Conservation (phyloP, 2,329 filamentous ascomycete species). For the Corinectria fuckeliana region DNA sequence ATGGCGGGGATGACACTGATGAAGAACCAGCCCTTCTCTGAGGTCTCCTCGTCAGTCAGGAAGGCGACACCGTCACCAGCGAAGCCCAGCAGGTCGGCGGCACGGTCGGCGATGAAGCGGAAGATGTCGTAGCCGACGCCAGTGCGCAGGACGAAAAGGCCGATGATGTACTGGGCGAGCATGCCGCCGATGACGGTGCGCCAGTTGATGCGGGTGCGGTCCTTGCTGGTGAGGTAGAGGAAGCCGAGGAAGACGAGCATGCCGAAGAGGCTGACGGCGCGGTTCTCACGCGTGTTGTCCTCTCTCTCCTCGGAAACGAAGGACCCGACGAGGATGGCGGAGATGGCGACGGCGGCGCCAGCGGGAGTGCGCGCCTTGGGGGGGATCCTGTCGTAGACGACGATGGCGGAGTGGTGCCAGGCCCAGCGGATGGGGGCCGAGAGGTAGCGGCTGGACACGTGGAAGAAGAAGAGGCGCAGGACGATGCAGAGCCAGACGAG, state of each 20-base stretch:
- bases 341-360: conserved; percentile 69
- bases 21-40: conserved; percentile 70
- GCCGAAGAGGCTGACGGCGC: conserved; percentile 82
- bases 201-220: conserved; percentile 71
- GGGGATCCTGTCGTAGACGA: conserved; percentile 68
- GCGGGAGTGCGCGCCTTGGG: conserved; percentile 67
- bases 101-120: conserved; percentile 81
- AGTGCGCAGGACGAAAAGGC: conserved; percentile 86
- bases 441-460: conserved; percentile 71
- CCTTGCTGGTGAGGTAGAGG: conserved; percentile 75
- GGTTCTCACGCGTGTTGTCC: conserved; percentile 81
- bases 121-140: conserved; percentile 88
- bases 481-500: conserved; percentile 78
- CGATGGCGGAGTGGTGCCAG: conserved; percentile 71
- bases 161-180: conserved; percentile 86
- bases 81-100: conserved; percentile 76
- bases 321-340: conserved; percentile 77
- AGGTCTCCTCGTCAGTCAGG: conserved; percentile 57
- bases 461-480: conserved; percentile 76
- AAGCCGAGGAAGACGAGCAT: conserved; percentile 71
- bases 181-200: conserved; percentile 88
- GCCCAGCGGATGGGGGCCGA: conserved; percentile 69
- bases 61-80: conserved; percentile 76
- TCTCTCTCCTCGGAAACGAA: conserved; percentile 74
- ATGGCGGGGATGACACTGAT: conserved; percentile 84